Conservation (phyloP, 495 filamentous ascomycete species). For the Penicillium soppii region DNA sequence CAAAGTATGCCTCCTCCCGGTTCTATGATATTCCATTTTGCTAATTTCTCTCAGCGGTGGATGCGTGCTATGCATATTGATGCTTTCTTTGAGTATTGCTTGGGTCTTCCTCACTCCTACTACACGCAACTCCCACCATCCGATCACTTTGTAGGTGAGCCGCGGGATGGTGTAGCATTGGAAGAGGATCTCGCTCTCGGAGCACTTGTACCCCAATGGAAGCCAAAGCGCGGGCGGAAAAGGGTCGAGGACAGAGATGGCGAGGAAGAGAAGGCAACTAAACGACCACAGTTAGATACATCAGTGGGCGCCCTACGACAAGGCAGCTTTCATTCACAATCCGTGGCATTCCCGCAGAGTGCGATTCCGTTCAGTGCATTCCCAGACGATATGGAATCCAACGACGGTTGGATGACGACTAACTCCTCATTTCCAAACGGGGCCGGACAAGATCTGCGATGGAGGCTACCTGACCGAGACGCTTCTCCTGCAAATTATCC, state of each 20-base stretch:
- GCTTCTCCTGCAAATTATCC: slow-evolving; percentile 70
- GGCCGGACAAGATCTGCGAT: slow-evolving; percentile 41
- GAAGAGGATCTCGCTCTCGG: slow-evolving; percentile 93
- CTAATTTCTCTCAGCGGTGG: slow-evolving; percentile 66
- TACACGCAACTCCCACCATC: slow-evolving; percentile 75
- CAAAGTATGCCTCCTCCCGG: slow-evolving; percentile 59
- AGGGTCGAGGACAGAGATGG: slow-evolving; percentile 75
- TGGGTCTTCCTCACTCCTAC: slow-evolving; percentile 77
- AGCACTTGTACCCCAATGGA: slow-evolving; percentile 84
- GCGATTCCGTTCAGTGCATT: slow-evolving; percentile 63
- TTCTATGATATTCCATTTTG: background rate
- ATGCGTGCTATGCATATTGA: slow-evolving; percentile 98
- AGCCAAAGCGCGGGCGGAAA: slow-evolving; percentile 84
- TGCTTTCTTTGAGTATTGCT: slow-evolving; percentile 91
- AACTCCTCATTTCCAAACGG: slow-evolving; percentile 31
- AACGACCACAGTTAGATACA: slow-evolving; percentile 68
- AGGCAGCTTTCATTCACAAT: slow-evolving; percentile 49
- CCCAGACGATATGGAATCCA: slow-evolving; percentile 49
- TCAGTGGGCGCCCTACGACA: slow-evolving; percentile 60
- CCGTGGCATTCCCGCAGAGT: slow-evolving; percentile 53
- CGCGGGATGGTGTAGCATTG: slow-evolving; percentile 80
- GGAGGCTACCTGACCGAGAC: slow-evolving; percentile 47
- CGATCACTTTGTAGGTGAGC: slow-evolving; percentile 59
- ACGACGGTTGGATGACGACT: slow-evolving; percentile 58
- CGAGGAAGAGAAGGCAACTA: slow-evolving; percentile 51